Evolutionary conservation across 208 protist genomes (phyloP), one percentile per base, ranked within the genome.

Genomic region (Blastocrithidia nonstop): DNA sequence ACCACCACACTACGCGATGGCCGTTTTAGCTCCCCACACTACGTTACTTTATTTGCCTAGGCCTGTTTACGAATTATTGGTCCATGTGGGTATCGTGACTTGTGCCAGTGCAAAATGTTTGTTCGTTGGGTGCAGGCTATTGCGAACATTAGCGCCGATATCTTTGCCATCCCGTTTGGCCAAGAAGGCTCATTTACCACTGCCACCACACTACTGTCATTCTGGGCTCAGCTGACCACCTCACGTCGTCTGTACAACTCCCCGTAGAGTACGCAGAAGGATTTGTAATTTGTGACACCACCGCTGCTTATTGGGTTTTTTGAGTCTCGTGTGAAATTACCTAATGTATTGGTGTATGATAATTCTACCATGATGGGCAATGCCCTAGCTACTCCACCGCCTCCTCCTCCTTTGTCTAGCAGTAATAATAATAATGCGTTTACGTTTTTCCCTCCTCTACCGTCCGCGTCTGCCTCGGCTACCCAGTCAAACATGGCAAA

Each of bases 11-110:
- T n/a, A n/a, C n/a, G n/a, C 20, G 74, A 87, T 45, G 69, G 60
- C 11, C 66, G 82, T 4, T 40, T 86, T 11, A 61, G 60, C 25
- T 56, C 75, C n/a, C 73, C 75, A 24, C 53, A 71, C 17, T 88
- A 88, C 65, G 54, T 81, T 43, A 69, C 56, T 16, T 37, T 72
- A 17, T 52, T 74, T 15, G 62, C 64, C 1, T 71, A 88, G 35
- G 55, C 69, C 22, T 78, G 64, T 56, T 25, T 46, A 15, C 61
- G 75, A 15, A 50, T 83, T 21, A 54, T 92, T 13, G 45, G 66
- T 5, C 75, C 77, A 0, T 79, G 83, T 57, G 75, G 75, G 16
- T 88, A 88, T 45, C 66, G 75, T 15, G 78, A 88, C 36, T 53
- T 92, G 24, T 59, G 70, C 49, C 35, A 57, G 20, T 60, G 71